Evolutionary conservation across 768 basidiomycete species (phyloP), one percentile per base, ranked within the genome.

Genomic region (Tephrocybe rancida): DNA sequence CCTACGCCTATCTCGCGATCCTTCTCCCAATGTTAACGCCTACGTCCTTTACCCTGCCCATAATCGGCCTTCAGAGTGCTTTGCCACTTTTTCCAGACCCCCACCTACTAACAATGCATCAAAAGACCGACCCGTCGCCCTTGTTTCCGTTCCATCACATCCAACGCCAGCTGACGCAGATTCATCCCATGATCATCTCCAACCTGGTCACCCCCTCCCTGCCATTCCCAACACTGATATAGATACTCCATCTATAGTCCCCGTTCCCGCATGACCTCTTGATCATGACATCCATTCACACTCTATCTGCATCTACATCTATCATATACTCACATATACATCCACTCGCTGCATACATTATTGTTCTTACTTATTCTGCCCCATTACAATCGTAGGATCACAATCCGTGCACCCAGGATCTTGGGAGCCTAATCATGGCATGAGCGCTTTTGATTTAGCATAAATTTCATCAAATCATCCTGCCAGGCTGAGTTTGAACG

Each of bases 11-110:
- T 77, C 77, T 35, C 73, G 71, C 50, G 88, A 90, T 65, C 54
- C 64, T 38, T 86, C 85, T 44, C 71, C 74, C 57, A 85, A 87
- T 63, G 87, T 88, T 51, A 78, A 74, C 60, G 77, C 85, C 39
- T 90, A 83, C 60, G 75, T 85, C 50, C 75, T 70, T 34, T 65
- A 69, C 48, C 55, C 70, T n/a, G 54, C 62, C 50, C 32, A 48
- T 27, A 35, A 44, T 32, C 48, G 43, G n/a, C 38, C 37, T 27
- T 16, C 24, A 11, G 48, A 55, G 22, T 45, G 58, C 25, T 46
- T 62, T n/a, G 62, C 66, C 35, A 73, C 69, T 22, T 76, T 76
- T 62, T 76, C 75, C 38, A 68, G 73, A 44, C 75, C 73, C 5
- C 72, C 72, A 24, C 64, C 64, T 21, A 34, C 30, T 25, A 41